These are phyloP conservation scores for Aspergillus tanneri DNA, from an alignment of 2,329 filamentous ascomycete species.

Conservation along the genomic window DNA sequence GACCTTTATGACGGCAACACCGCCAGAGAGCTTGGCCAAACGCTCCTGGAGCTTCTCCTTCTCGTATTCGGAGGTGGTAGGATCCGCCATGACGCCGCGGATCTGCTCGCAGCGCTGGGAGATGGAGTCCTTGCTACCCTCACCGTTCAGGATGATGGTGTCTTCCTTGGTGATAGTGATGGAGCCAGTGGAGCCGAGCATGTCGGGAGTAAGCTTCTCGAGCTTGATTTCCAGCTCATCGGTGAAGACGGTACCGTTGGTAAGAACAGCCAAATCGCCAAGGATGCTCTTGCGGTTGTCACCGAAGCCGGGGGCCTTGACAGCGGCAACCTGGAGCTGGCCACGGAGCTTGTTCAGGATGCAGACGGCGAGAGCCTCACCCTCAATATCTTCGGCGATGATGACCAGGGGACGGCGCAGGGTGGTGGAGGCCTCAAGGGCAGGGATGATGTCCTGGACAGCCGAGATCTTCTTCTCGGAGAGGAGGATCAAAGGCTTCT, in stretches of 20 bases:
- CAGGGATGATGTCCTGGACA: slow-evolving; percentile 97
- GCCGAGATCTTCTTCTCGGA: slow-evolving; percentile 99
- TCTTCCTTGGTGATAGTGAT: slow-evolving; percentile 99
- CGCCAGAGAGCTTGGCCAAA: slow-evolving; percentile 97
- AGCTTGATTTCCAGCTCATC: slow-evolving; percentile 99
- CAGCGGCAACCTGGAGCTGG: slow-evolving; percentile 95
- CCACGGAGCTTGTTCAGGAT: slow-evolving; percentile 99
- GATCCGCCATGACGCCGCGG: slow-evolving; percentile 91
- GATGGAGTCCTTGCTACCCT: slow-evolving; percentile 91
- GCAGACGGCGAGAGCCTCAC: slow-evolving; percentile 96
- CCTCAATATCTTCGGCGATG: slow-evolving; percentile 98
- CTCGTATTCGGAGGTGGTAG: slow-evolving; percentile 96
- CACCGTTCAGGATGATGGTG: slow-evolving; percentile 96
- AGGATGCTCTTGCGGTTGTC: slow-evolving; percentile 99
- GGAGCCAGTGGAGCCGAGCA: slow-evolving; percentile 94
- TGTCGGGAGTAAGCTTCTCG: slow-evolving; percentile 92
- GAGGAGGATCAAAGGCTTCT: slow-evolving; percentile 97
- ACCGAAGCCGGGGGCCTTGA: slow-evolving; percentile 98
- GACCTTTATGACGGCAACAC: slow-evolving; percentile 99
- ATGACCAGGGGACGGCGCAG: slow-evolving; percentile 94
- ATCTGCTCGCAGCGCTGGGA: slow-evolving; percentile 98
- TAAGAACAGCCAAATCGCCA: slow-evolving; percentile 91
- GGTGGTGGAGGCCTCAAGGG: slow-evolving; percentile 95
- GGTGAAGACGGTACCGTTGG: slow-evolving; percentile 95
- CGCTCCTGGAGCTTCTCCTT: slow-evolving; percentile 99